phyloP scores from a whole-genome alignment of 2,329 filamentous ascomycete species.

The Aulographum hederae region DNA sequence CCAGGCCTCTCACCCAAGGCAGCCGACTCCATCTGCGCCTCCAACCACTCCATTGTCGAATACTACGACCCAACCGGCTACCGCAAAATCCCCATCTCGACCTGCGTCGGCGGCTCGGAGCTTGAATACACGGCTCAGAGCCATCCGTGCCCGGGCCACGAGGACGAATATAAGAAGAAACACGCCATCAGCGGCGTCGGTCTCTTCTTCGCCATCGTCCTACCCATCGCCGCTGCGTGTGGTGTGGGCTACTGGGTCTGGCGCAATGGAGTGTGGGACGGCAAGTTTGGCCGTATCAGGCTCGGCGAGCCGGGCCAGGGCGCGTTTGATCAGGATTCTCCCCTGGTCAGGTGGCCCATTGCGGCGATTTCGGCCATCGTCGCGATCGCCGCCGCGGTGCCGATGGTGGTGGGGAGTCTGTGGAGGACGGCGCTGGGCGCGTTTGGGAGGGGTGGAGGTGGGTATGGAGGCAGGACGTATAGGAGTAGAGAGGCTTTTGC shows the following conservation, averaged over 20 bases:
- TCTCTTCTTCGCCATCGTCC: conserved; percentile 69
- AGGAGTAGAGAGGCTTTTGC: conserved; percentile 83
- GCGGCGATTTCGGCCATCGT: conserved; percentile 34
- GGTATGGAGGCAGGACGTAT: conserved; percentile 47
- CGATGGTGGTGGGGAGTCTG: conserved; percentile 52
- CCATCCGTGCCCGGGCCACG: conserved; percentile 56
- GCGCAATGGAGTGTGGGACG: conserved; percentile 65
- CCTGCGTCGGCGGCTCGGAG: conserved; percentile 59
- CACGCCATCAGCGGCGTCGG: conserved; percentile 51
- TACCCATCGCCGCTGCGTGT: conserved; percentile 54
- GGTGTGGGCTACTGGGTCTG: conserved; percentile 72
- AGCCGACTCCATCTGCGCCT: conserved; percentile 36
- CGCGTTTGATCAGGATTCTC: conserved; percentile 18
- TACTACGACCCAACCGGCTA: conserved; percentile 80
- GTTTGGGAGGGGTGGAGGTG: conserved; percentile 31
- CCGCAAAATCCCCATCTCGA: conserved; percentile 75
- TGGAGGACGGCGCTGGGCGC: conserved; percentile 44
- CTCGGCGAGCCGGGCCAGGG: conserved; percentile 46
- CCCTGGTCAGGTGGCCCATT: conserved; percentile 62
- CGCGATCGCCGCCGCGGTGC: conserved; percentile 32
- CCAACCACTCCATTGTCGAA: conserved; percentile 50
- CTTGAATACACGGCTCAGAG: conserved; percentile 47
- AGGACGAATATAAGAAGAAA: conserved; percentile 64
- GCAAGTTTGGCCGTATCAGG: conserved; percentile 77
- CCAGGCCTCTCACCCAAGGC: conserved; percentile 48